phyloP scores from a whole-genome alignment of 179 eudicot genomes.

The Nepenthes alata region DNA sequence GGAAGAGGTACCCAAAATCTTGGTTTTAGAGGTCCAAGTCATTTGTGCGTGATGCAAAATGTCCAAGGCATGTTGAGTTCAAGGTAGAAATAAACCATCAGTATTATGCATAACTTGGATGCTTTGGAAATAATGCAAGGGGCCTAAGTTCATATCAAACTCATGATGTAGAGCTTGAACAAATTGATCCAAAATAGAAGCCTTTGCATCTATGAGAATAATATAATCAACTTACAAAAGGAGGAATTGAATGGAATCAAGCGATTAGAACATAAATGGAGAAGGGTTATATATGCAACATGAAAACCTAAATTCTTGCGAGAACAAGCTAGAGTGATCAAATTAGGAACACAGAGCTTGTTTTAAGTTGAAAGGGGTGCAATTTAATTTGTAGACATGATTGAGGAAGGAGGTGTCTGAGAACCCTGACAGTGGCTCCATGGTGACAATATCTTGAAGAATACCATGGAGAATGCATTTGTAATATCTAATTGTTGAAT shows the following conservation, averaged over 20 bases:
- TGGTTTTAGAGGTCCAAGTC: too few relatives aligned
- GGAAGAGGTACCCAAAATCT: too few relatives aligned
- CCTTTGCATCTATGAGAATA: not conserved
- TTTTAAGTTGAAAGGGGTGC: not conserved
- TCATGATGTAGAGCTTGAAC: too few relatives aligned
- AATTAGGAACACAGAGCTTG: not conserved
- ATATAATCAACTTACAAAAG: slow-evolving; percentile 8
- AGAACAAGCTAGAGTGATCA: not conserved
- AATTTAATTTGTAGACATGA: not conserved
- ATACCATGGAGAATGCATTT: slow-evolving; percentile 1
- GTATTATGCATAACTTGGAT: not conserved
- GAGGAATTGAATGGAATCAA: not conserved
- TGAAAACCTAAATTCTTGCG: not conserved
- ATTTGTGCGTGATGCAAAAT: too few relatives aligned
- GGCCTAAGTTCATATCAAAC: slow-evolving; percentile 3
- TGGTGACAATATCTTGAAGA: not conserved
- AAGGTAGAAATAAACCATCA: not conserved
- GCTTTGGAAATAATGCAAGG: not conserved
- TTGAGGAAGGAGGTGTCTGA: not conserved
- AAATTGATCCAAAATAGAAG: not conserved
- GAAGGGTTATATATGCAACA: not conserved
- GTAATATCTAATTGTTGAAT: not conserved
- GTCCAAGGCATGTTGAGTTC: too few relatives aligned
- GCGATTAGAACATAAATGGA: not conserved
- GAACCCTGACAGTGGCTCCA: not conserved